Evolutionary conservation across 495 filamentous ascomycete species (phyloP).

Genomic region (Acidomyces sp.): DNA sequence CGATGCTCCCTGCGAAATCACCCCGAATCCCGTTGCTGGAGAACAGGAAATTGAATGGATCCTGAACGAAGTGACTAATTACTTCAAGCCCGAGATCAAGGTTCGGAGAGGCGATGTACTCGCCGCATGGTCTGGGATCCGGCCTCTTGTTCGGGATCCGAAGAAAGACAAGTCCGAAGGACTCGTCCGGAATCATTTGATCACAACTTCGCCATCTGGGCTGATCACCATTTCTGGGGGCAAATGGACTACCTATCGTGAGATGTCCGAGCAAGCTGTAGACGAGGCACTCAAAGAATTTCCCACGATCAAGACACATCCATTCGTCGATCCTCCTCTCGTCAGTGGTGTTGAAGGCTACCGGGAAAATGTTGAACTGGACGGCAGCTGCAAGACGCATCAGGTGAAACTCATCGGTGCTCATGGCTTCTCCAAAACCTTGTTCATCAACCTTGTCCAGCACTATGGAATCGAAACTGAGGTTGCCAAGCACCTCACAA

Average conservation of each 20-base stretch:
- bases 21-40: conserved; percentile 70
- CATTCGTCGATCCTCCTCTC: conserved; percentile 48
- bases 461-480: conserved; percentile 93
- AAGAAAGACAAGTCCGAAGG: conserved; percentile 88
- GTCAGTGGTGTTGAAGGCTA: conserved; percentile 46
- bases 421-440: conserved; percentile 85
- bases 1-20: conserved; percentile 71
- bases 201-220: conserved; percentile 74
- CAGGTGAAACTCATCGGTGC: conserved; percentile 80
- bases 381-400: conserved; percentile 86
- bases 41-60: conserved; percentile 98
- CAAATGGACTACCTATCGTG: conserved; percentile 98
- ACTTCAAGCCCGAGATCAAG: conserved; percentile 84
- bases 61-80: conserved; percentile 74
- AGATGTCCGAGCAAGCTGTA: conserved; percentile 96
- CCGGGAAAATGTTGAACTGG: conserved; percentile 52
- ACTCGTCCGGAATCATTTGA: conserved; percentile 87
- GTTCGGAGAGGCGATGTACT: conserved; percentile 89
- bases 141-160: conserved; percentile 87
- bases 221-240: conserved; percentile 91
- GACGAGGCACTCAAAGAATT: conserved; percentile 77
- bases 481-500: conserved; percentile 79
- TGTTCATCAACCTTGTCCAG: conserved; percentile 97
- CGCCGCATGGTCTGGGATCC: conserved; percentile 89
- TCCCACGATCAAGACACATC: conserved; percentile 44